Evolutionary conservation across 2,329 filamentous ascomycete genomes (phyloP).

Genomic region (Epichloe sp.): DNA sequence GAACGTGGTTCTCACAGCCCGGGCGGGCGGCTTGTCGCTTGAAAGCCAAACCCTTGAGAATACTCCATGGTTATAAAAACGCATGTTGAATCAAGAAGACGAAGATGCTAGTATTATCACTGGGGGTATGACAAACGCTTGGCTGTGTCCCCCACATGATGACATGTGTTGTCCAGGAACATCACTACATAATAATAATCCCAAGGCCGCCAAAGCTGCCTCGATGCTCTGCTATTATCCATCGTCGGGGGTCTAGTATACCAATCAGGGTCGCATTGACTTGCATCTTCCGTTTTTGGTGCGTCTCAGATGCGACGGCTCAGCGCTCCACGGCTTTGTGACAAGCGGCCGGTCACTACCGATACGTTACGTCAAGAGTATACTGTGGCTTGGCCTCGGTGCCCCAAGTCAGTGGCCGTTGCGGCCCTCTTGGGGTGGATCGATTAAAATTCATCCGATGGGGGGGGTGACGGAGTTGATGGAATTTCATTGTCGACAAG

Average conservation of each 20-base stretch:
- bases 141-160: too few species aligned
- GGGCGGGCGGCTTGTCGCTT: neutral
- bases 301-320: constrained; percentile 4
- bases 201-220: neutral
- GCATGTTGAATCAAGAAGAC: neutral
- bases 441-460: neutral
- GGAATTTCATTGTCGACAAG: too few species aligned
- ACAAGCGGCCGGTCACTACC: constrained; percentile 3
- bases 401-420: neutral
- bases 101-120: neutral
- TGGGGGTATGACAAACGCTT: neutral
- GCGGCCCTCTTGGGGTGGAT: neutral
- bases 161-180: neutral
- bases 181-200: neutral
- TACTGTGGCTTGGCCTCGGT: neutral
- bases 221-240: too few species aligned
- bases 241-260: neutral
- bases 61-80: neutral
- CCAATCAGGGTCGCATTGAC: neutral
- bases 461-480: neutral
- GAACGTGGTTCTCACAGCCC: neutral
- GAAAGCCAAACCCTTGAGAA: neutral
- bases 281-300: neutral
- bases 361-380: constrained; percentile 7
- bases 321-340: neutral